Percentiles rank a stretch among this genome's conserved stretches.
Conservation (phyloP, 169 alveolate genomes). For the Besnoitia besnoiti region DNA sequence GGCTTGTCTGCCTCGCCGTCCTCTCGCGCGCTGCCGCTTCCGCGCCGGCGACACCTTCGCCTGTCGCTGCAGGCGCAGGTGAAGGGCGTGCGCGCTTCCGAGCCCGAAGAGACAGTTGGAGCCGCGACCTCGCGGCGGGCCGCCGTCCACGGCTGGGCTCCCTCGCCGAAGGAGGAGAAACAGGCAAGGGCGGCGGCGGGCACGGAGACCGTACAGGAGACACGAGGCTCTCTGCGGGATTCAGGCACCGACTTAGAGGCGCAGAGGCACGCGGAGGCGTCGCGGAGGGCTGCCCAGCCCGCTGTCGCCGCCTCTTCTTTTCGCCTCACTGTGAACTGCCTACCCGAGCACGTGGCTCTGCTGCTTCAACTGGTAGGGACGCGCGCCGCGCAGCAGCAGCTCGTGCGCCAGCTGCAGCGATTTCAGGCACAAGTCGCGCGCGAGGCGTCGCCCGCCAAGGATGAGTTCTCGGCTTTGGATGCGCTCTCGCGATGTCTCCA, state of each 20-base stretch:
- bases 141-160: background rate
- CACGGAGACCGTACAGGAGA: background rate
- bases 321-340: background rate
- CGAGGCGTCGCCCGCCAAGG: background rate
- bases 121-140: background rate
- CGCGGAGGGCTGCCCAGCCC: background rate
- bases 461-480: background rate
- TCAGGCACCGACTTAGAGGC: background rate
- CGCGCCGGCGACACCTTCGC: background rate
- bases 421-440: background rate
- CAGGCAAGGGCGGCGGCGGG: too few species aligned
- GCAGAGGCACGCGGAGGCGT: background rate
- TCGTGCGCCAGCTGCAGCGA: background rate
- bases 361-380: slow-evolving; percentile 9
- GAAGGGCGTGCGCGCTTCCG: background rate
- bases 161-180: too few species aligned
- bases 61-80: slow-evolving; percentile 27
- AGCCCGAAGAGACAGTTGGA: background rate
- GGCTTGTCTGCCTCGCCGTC: too few species aligned
- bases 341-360: slow-evolving; percentile 21
- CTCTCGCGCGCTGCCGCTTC: background rate
- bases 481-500: background rate
- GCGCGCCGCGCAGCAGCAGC: background rate
- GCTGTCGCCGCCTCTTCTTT: background rate
- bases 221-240: background rate